phyloP scores from a whole-genome alignment of 2,329 filamentous ascomycete genomes.

The Colletotrichum eremochloae region DNA sequence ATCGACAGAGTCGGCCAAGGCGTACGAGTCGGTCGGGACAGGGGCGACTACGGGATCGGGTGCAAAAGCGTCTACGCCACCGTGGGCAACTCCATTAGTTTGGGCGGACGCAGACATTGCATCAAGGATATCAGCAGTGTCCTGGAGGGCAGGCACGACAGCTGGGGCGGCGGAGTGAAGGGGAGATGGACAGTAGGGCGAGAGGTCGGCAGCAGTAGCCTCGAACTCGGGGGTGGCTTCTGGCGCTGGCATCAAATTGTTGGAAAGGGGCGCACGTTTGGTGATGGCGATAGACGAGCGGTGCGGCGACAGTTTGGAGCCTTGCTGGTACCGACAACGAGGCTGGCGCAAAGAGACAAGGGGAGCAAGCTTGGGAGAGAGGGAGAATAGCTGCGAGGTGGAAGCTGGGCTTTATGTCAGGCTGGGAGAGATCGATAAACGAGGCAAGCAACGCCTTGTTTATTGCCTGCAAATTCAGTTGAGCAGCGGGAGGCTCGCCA shows the following conservation, averaged over 20 bases:
- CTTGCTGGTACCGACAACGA: conserved; percentile 9
- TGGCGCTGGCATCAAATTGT: conserved; percentile 60
- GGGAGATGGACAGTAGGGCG: conserved; percentile 64
- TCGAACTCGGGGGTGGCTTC: conserved; percentile 55
- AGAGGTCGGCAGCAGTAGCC: conserved; percentile 67
- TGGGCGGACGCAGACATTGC: conserved; percentile 52
- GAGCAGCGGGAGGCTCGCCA: conserved; percentile 20
- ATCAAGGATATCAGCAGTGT: conserved; percentile 65
- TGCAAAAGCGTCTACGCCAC: conserved; percentile 39
- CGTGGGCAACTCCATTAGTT: conserved; percentile 45
- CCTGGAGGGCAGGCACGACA: conserved; percentile 64
- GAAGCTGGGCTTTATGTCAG: conserved; percentile 37
- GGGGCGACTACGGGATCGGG: conserved; percentile 51
- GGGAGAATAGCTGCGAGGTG: background rate
- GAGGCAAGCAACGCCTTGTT: conserved; percentile 40
- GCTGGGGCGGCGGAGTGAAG: conserved; percentile 61
- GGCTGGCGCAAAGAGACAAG: conserved; percentile 34
- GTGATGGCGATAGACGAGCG: conserved; percentile 18
- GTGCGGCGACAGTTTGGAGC: conserved; percentile 8
- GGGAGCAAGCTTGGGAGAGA: background rate
- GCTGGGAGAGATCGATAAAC: background rate
- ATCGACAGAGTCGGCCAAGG: conserved; percentile 39
- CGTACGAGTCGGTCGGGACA: conserved; percentile 38
- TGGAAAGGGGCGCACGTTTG: conserved; percentile 15
- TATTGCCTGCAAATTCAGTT: conserved; percentile 27